phyloP scores from a whole-genome alignment of 2,329 filamentous ascomycete genomes.

The Canariomyces notabilis region DNA sequence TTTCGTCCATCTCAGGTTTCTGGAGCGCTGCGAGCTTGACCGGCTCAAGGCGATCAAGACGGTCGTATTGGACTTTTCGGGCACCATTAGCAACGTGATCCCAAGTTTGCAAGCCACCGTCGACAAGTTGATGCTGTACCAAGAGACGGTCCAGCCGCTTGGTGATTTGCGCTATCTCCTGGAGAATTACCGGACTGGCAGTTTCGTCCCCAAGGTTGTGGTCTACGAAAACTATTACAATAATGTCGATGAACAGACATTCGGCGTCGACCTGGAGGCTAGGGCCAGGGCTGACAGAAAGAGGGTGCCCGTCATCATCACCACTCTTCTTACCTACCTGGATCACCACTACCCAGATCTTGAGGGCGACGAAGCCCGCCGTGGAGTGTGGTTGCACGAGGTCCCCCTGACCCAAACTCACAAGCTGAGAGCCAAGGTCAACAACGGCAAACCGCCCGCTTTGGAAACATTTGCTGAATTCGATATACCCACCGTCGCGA shows the following conservation, averaged over 20 bases:
- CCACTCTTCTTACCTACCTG: slow-evolving; percentile 87
- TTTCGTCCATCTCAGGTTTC: slow-evolving; percentile 85
- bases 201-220: slow-evolving; percentile 82
- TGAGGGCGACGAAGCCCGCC: slow-evolving; percentile 88
- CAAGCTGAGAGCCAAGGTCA: slow-evolving; percentile 74
- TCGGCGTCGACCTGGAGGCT: slow-evolving; percentile 96
- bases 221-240: slow-evolving; percentile 99
- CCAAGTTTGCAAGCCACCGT: slow-evolving; percentile 92
- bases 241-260: slow-evolving; percentile 93
- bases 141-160: slow-evolving; percentile 93
- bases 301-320: slow-evolving; percentile 87
- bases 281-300: slow-evolving; percentile 90
- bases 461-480: slow-evolving; percentile 77
- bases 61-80: slow-evolving; percentile 94
- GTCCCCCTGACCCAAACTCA: slow-evolving; percentile 83
- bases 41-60: slow-evolving; percentile 97
- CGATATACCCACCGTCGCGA: slow-evolving; percentile 90
- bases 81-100: slow-evolving; percentile 95
- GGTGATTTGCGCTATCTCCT: slow-evolving; percentile 89
- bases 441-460: slow-evolving; percentile 77
- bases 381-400: slow-evolving; percentile 90
- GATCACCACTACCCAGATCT: slow-evolving; percentile 97
- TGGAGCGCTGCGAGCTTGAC: slow-evolving; percentile 95
- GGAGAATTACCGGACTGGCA: slow-evolving; percentile 94
- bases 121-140: slow-evolving; percentile 98